Evolutionary conservation across 129 eudicot genomes (phyloP).

Genomic region (Centella asiatica): DNA sequence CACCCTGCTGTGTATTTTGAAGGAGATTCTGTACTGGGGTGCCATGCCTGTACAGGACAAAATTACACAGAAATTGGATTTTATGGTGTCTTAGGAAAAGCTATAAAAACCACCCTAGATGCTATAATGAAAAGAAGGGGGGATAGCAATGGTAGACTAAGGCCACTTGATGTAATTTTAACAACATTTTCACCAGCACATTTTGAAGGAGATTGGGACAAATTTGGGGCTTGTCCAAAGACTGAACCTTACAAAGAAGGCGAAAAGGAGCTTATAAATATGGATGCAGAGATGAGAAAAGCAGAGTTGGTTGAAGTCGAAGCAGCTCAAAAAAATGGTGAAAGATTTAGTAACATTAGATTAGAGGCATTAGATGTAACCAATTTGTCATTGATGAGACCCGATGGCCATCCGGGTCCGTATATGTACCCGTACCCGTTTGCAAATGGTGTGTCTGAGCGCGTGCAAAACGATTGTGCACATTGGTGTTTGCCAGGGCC

Average conservation of each 20-base stretch:
- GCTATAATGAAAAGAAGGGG: conserved; percentile 34
- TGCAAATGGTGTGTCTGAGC: conserved; percentile 57
- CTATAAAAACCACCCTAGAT: conserved; percentile 55
- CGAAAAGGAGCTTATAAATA: conserved; percentile 50
- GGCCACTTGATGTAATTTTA: conserved; percentile 43
- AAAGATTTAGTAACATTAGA: conserved; percentile 23
- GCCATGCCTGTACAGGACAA: conserved; percentile 45
- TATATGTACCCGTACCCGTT: conserved; percentile 83
- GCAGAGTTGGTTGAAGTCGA: conserved; percentile 46
- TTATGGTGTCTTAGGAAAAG: conserved; percentile 74
- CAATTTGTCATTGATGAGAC: conserved; percentile 63
- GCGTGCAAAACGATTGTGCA: conserved; percentile 82
- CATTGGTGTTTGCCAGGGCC: conserved; percentile 99
- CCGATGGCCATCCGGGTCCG: conserved; percentile 91
- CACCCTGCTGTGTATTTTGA: conserved; percentile 64
- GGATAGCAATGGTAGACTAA: not conserved
- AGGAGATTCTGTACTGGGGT: conserved; percentile 50
- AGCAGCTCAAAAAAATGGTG: conserved; percentile 32
- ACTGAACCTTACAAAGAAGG: conserved; percentile 52
- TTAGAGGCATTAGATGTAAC: conserved; percentile 72
- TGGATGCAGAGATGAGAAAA: conserved; percentile 76
- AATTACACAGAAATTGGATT: conserved; percentile 69
- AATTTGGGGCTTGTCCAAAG: conserved; percentile 73
- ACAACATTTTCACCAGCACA: conserved; percentile 87
- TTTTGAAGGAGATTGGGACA: conserved; percentile 98